These are phyloP conservation scores for Phytophthora ohioensis DNA, from an alignment of 352 stramenopile species.

Conservation along the genomic window DNA sequence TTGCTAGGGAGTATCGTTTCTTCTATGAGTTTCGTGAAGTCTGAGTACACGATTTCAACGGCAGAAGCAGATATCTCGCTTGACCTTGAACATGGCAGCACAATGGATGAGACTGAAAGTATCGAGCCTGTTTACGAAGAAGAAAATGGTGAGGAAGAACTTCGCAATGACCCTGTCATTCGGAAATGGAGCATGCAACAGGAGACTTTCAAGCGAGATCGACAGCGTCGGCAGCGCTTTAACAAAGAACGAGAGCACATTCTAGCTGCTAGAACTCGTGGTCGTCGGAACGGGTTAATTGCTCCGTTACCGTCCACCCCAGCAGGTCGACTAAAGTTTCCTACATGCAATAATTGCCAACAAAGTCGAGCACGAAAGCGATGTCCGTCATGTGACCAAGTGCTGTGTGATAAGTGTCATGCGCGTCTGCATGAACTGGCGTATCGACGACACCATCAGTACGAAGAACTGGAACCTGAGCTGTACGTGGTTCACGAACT, in stretches of 20 bases:
- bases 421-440: slow-evolving; percentile 63
- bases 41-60: slow-evolving; percentile 32
- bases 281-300: slow-evolving; percentile 67
- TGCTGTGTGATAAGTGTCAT: slow-evolving; percentile 72
- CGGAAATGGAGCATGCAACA: slow-evolving; percentile 51
- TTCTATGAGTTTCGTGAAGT: not conserved
- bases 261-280: slow-evolving; percentile 39
- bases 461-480: slow-evolving; percentile 49
- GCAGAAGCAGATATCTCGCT: slow-evolving; percentile 21
- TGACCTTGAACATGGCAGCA: slow-evolving; percentile 4
- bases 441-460: slow-evolving; percentile 58
- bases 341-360: slow-evolving; percentile 65
- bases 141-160: slow-evolving; percentile 4
- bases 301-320: slow-evolving; percentile 51
- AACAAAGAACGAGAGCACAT: slow-evolving; percentile 57
- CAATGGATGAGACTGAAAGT: slow-evolving; percentile 2
- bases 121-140: not conserved
- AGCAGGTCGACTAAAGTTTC: slow-evolving; percentile 49
- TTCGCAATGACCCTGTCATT: slow-evolving; percentile 27
- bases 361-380: slow-evolving; percentile 50
- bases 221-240: slow-evolving; percentile 36
- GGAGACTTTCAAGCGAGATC: slow-evolving; percentile 44
- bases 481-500: slow-evolving; percentile 39
- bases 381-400: slow-evolving; percentile 63
- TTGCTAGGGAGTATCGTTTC: slow-evolving; percentile 13